Percentiles rank a stretch among this genome's conserved stretches.
These are phyloP conservation scores for Ophiostoma sp. DNA, from an alignment of 2,329 filamentous ascomycete genomes.

Conservation along the genomic window DNA sequence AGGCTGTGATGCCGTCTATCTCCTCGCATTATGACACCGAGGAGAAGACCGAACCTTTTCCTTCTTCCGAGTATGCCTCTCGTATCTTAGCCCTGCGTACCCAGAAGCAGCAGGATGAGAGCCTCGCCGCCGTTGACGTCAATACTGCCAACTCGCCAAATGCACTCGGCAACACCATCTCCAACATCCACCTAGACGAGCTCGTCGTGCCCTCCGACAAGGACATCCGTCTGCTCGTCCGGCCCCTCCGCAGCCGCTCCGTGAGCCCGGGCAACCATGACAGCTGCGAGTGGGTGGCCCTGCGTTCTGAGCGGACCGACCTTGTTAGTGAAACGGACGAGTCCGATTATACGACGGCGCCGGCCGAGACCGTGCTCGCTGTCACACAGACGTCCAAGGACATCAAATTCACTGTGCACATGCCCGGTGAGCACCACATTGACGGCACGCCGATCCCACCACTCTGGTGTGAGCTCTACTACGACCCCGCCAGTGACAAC, in stretches of 20 bases:
- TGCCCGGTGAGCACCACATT: slow-evolving; percentile 44
- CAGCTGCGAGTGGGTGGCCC: slow-evolving; percentile 52
- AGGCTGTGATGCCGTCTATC: slow-evolving; percentile 11
- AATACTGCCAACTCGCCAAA: neutral
- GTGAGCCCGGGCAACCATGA: slow-evolving; percentile 50
- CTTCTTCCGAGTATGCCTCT: slow-evolving; percentile 45
- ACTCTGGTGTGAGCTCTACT: slow-evolving; percentile 57
- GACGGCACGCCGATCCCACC: slow-evolving; percentile 41
- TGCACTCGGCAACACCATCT: neutral
- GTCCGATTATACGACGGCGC: slow-evolving; percentile 28
- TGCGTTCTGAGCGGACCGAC: slow-evolving; percentile 50
- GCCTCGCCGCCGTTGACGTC: neutral
- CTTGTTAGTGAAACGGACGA: slow-evolving; percentile 27
- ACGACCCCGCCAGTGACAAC: slow-evolving; percentile 54
- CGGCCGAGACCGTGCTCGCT: slow-evolving; percentile 51
- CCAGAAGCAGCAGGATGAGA: slow-evolving; percentile 27
- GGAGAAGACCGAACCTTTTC: slow-evolving; percentile 56
- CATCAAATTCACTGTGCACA: slow-evolving; percentile 55
- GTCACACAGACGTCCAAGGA: slow-evolving; percentile 56
- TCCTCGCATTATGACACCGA: slow-evolving; percentile 35
- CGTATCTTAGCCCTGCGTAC: slow-evolving; percentile 37
- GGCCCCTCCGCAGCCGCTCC: slow-evolving; percentile 49
- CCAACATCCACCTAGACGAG: slow-evolving; percentile 49
- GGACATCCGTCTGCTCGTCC: slow-evolving; percentile 53
- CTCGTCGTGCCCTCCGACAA: slow-evolving; percentile 42